phyloP scores from a whole-genome alignment of 768 basidiomycete species.

The Pulveroboletus ravenelii region DNA sequence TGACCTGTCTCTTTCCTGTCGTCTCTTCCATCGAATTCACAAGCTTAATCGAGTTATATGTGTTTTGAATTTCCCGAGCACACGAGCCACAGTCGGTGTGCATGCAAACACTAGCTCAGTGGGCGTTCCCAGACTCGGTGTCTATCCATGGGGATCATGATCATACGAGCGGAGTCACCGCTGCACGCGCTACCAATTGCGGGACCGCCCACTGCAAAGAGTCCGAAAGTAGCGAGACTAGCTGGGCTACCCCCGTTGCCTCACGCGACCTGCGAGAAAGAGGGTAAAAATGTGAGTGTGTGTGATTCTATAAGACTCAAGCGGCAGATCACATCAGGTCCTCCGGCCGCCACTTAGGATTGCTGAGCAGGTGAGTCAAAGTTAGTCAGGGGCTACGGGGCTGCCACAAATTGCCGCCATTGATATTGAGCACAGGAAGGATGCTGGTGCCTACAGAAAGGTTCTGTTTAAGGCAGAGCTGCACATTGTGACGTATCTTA shows the following conservation, averaged over 20 bases:
- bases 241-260: slow-evolving; percentile 40
- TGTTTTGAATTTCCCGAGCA: slow-evolving; percentile 45
- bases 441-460: slow-evolving; percentile 38
- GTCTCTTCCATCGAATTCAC: slow-evolving; percentile 24
- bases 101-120: slow-evolving; percentile 50
- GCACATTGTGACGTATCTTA: neutral
- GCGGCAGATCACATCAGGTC: slow-evolving; percentile 48
- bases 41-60: no score
- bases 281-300: neutral
- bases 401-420: slow-evolving; percentile 34
- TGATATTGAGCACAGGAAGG: slow-evolving; percentile 45
- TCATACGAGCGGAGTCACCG: slow-evolving; percentile 40
- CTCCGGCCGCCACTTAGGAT: slow-evolving; percentile 45
- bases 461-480: slow-evolving; percentile 61
- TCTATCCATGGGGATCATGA: slow-evolving; percentile 4
- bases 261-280: slow-evolving; percentile 31
- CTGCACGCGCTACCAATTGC: slow-evolving; percentile 41
- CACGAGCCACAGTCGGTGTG: slow-evolving; percentile 65
- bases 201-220: slow-evolving; percentile 9
- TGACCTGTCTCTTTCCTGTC: no score
- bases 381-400: slow-evolving; percentile 40
- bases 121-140: slow-evolving; percentile 25
- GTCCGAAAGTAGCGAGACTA: slow-evolving; percentile 26
- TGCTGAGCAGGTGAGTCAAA: slow-evolving; percentile 41
- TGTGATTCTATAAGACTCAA: slow-evolving; percentile 31